Percentiles rank a stretch among this genome's conserved stretches.
phyloP scores from a whole-genome alignment of 306 rosid genomes.

The apple (Malus domestica) region ASM211411v1 NC_041798.1:38478001-38478500 shows the following conservation, averaged over 20 bases:
- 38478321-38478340: conserved; percentile 22
- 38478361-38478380: conserved; percentile 86
- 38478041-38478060: conserved; percentile 71
- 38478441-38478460: conserved; percentile 98
- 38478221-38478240: conserved; percentile 97
- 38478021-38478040: conserved; percentile 85
- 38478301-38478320: neutral
- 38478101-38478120: conserved; percentile 16
- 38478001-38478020: conserved; percentile 81
- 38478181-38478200: conserved; percentile 89
- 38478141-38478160: neutral
- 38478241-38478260: conserved; percentile 52
- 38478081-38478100: conserved; percentile 56
- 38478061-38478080: conserved; percentile 91
- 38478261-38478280: conserved; percentile 16
- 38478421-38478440: conserved; percentile 97
- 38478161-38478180: conserved; percentile 34
- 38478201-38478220: conserved; percentile 93
- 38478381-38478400: conserved; percentile 97
- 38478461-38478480: conserved; percentile 82
- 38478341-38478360: conserved; percentile 89
- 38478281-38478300: conserved; percentile 19
- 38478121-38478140: neutral
- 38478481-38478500: conserved; percentile 76
- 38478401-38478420: conserved; percentile 79